Evolutionary conservation across 768 basidiomycete species (phyloP).

Genomic region (Lentinula guzmanii): DNA sequence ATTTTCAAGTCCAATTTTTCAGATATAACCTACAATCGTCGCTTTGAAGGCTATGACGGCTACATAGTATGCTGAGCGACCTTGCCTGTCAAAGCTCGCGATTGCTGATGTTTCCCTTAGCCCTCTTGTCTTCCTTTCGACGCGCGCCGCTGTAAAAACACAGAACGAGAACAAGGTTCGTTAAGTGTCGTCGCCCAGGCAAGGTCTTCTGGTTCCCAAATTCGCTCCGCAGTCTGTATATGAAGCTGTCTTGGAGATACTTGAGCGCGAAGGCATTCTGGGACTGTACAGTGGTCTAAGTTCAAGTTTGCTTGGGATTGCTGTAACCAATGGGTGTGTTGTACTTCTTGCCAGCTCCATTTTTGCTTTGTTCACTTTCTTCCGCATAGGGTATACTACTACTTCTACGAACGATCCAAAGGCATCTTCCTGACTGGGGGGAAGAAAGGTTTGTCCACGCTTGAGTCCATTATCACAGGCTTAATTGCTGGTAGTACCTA

Average conservation of each 20-base stretch:
- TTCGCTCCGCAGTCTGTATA: slow-evolving; percentile 44
- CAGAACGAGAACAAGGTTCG: slow-evolving; percentile 71
- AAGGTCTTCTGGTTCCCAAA: slow-evolving; percentile 2
- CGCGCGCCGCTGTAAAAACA: slow-evolving; percentile 86
- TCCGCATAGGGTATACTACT: slow-evolving; percentile 76
- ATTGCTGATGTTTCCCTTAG: slow-evolving; percentile 31
- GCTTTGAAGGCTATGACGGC: slow-evolving; percentile 65
- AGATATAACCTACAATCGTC: slow-evolving; percentile 13
- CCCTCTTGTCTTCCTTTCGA: slow-evolving; percentile 88
- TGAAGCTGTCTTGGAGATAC: slow-evolving; percentile 64
- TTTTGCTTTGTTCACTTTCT: not conserved
- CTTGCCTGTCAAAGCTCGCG: not conserved
- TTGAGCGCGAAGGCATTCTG: slow-evolving; percentile 77
- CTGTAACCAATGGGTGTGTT: slow-evolving; percentile 83
- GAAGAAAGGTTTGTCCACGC: slow-evolving; percentile 67
- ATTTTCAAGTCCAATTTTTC: not conserved
- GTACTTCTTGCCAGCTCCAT: not conserved
- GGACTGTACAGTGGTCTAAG: slow-evolving; percentile 88
- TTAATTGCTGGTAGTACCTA: slow-evolving; percentile 66
- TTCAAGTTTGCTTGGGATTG: slow-evolving; percentile 85
- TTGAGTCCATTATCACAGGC: slow-evolving; percentile 88
- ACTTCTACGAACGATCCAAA: slow-evolving; percentile 76
- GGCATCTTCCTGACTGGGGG: slow-evolving; percentile 44
- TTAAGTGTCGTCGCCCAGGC: slow-evolving; percentile 2
- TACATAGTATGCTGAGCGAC: slow-evolving; percentile 58